A percentile compares a stretch with the other conserved stretches of the same genome.
Evolutionary conservation across 2,329 filamentous ascomycete genomes (phyloP).

Genomic region (Botrytis sinoallii): DNA sequence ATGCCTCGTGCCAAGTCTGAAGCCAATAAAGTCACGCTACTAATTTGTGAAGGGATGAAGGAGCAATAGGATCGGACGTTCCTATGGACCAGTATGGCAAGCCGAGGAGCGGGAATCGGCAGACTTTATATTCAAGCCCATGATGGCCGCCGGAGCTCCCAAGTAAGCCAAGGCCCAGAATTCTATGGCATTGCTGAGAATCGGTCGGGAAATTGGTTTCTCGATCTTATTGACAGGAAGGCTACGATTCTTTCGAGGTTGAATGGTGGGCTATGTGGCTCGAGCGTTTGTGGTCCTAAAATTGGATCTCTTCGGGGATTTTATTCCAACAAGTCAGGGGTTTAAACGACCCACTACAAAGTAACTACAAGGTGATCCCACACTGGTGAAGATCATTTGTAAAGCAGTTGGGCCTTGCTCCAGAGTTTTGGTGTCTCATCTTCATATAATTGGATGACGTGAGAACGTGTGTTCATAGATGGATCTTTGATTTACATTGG

Average conservation of each 20-base stretch:
- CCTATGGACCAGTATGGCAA: background rate
- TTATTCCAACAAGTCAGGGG: slow-evolving; percentile 6
- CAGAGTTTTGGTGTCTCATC: background rate
- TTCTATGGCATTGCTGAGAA: slow-evolving; percentile 2
- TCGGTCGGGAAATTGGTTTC: slow-evolving; percentile 10
- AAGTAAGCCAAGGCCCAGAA: background rate
- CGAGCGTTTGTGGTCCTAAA: slow-evolving; percentile 10
- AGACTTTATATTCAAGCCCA: slow-evolving; percentile 10
- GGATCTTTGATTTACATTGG: background rate
- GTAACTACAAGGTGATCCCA: slow-evolving; percentile 5
- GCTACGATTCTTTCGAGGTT: background rate
- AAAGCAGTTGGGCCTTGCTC: slow-evolving; percentile 8
- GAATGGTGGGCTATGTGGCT: background rate
- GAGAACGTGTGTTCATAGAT: background rate
- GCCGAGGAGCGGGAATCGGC: background rate
- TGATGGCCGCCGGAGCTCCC: background rate
- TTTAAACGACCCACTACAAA: background rate
- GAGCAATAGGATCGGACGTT: background rate
- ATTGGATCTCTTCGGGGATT: slow-evolving; percentile 4
- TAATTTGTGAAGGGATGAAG: background rate
- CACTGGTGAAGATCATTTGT: background rate
- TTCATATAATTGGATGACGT: background rate
- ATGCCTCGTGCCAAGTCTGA: background rate
- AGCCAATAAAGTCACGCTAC: background rate
- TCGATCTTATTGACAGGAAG: background rate